A percentile compares a stretch with the other conserved stretches of the same genome.
Evolutionary conservation across 305 asterid species (phyloP).

Genomic region (Euphrasia arctica): DNA sequence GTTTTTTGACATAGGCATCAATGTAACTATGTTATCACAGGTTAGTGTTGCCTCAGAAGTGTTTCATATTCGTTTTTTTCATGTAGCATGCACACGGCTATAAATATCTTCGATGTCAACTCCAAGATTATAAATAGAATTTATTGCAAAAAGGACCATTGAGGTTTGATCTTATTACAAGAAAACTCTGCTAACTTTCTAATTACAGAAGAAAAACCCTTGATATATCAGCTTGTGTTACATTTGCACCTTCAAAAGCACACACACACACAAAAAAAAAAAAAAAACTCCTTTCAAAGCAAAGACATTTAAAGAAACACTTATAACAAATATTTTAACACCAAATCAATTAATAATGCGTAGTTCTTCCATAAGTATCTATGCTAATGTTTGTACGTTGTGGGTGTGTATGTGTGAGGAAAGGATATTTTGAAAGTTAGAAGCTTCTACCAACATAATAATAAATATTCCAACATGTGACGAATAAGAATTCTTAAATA

Average conservation of each 20-base stretch:
- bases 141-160: too few species aligned
- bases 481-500: conserved; percentile 10
- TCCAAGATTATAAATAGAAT: neutral
- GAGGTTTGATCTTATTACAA: too few species aligned
- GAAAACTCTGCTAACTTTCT: too few species aligned
- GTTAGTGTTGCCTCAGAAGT: conserved; percentile 36
- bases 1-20: conserved; percentile 87
- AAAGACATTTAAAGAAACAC: too few species aligned
- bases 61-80: conserved; percentile 6
- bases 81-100: conserved; percentile 19
- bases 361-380: conserved; percentile 4
- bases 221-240: too few species aligned
- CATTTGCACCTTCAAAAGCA: too few species aligned
- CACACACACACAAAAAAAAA: too few species aligned
- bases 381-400: neutral
- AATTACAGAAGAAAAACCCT: too few species aligned
- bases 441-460: conserved; percentile 5
- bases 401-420: conserved; percentile 8
- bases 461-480: conserved; percentile 2
- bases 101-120: conserved; percentile 4
- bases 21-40: conserved; percentile 89
- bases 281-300: too few species aligned
- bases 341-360: neutral
- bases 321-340: too few species aligned
- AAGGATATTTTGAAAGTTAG: conserved; percentile 9